Base-by-base conservation (phyloP, 352 stramenopile species). In the Phytopythium helicoides region DNA sequence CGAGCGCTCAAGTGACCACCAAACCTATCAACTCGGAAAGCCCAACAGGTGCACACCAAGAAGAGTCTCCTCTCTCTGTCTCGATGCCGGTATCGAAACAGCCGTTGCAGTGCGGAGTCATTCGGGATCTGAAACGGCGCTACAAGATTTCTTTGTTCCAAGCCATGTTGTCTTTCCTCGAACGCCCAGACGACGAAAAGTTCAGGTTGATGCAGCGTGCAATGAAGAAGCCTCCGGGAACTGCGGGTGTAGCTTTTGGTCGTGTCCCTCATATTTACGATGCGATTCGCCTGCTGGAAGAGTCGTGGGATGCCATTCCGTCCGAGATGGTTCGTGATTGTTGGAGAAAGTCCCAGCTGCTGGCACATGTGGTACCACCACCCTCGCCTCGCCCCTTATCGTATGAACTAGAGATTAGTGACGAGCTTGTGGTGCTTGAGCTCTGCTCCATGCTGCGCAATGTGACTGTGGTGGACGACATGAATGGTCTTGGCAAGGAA, bases 71-170 rank as follows among this genome's bases (percentile, higher is more conserved):
- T 3, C 28, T 51, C 6, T 51, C 45, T 11, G 25, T 14, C 28
- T 11, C 39, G 22, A 55, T 47, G 3, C 50, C 58, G 8, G 50
- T 54, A 15, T 58, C 52, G 21, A 62, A 68, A 31, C 68, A 81
- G 49, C 48, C 62, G 1, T 52, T 77, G 11, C 63, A 79, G 60
- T 60, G 56, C 42, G 63, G 56, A 12, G 55, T 79, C 19, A 52
- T 82, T 11, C 63, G 66, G 21, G 64, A 79, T n/a, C 58, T 82
- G 36, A 86, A 86, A 50, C 66, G 63, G 34, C 60, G 69, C 8
- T 85, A 78, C 58, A 82, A 82, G 31, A 61, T 81, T 39, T 33
- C 66, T 19, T 48, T 82, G 12, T 76, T 85, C 22, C 68, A 76
- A 12, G 74, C 81, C 18, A 58, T 64, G 18, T 52, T 85, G 40